Evolutionary conservation across 140 eudicot species (phyloP), one percentile per base, ranked within the genome.

Genomic region (Flaveria floridana): DNA sequence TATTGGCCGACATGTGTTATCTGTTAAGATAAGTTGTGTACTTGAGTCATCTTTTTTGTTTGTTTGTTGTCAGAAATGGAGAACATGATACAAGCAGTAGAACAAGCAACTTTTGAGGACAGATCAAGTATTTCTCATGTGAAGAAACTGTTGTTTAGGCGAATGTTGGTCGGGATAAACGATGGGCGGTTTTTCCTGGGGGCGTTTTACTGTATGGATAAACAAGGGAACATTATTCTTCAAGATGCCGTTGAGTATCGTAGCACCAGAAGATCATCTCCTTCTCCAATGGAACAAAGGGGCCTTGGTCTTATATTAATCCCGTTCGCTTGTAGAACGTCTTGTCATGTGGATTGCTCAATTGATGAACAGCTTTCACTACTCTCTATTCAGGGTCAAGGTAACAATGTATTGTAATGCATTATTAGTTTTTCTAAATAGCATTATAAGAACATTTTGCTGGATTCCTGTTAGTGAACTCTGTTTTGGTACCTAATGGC

Each of bases 291-390:
- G 96, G 97, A 92, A 74, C 96, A 89, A 20, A 81, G 96, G 37
- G 84, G 82, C 21, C 95, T 92, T 20, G 97, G 97, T 71, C 91
- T 89, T 58, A 86, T 92, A 70, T 85, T 92, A 76, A 92, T 92
- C 73, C 97, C 97, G 52, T 87, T 70, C 23, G 77, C 90, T 50
- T 87, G 90, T 73, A 76, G 97, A 55, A 85, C 86, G 21, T 75
- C 97, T 50, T 92, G 97, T 80, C 97, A 92, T 39, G 89, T 89
- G n/a, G 96, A 92, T 73, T 84, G 92, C 78, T 84, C 97, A 55
- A 80, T 92, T 47, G 89, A 89, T 6, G 95, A 89, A 78, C 96
- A 84, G 28, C 83, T 92, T 11, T 70, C 95, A 0, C 48, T 86
- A 55, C 70, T 89, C 6, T 85, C 95, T 2, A 84, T 91, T 23